A percentile compares a stretch with the other conserved stretches of the same genome.
phyloP scores from a whole-genome alignment of 2,329 filamentous ascomycete species.

The Blastomyces gilchristii region DNA sequence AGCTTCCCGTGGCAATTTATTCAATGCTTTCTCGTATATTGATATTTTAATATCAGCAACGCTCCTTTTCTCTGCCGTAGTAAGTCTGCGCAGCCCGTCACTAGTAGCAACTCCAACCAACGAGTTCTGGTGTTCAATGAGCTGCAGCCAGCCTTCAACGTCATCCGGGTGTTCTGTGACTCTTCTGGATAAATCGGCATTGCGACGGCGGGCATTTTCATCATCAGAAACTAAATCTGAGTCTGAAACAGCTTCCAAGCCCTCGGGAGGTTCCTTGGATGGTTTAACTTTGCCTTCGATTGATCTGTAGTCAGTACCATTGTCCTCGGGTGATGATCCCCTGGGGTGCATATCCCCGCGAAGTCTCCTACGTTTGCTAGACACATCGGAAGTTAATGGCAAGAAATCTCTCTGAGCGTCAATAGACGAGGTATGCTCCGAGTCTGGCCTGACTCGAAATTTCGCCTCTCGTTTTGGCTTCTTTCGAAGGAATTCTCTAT shows the following conservation, averaged over 20 bases:
- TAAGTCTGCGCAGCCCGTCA: conserved; percentile 33
- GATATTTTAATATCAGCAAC: conserved; percentile 70
- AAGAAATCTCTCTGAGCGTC: conserved; percentile 27
- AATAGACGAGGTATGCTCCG: conserved; percentile 13
- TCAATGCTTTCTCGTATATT: conserved; percentile 67
- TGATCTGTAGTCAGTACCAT: conserved; percentile 53
- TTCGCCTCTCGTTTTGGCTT: conserved; percentile 14
- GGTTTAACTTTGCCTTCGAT: conserved; percentile 54
- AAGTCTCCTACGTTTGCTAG: conserved; percentile 34
- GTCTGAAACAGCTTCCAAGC: conserved; percentile 41
- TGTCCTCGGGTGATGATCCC: conserved; percentile 34
- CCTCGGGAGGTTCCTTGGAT: conserved; percentile 37
- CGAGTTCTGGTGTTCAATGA: conserved; percentile 68
- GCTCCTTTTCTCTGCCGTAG: conserved; percentile 53
- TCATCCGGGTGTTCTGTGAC: conserved; percentile 59
- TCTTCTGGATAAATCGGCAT: conserved; percentile 49
- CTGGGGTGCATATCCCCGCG: conserved; percentile 16
- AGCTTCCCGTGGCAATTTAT: conserved; percentile 39
- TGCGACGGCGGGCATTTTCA: conserved; percentile 34
- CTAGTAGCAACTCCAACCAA: conserved; percentile 44
- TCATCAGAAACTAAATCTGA: conserved; percentile 35
- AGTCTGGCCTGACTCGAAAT: conserved; percentile 21
- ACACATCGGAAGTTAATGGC: conserved; percentile 19
- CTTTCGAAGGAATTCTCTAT: conserved; percentile 31
- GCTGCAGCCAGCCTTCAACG: conserved; percentile 60